Evolutionary conservation across 805 yeast genomes (phyloP).

Genomic region (Barnettozyma siamensis): DNA sequence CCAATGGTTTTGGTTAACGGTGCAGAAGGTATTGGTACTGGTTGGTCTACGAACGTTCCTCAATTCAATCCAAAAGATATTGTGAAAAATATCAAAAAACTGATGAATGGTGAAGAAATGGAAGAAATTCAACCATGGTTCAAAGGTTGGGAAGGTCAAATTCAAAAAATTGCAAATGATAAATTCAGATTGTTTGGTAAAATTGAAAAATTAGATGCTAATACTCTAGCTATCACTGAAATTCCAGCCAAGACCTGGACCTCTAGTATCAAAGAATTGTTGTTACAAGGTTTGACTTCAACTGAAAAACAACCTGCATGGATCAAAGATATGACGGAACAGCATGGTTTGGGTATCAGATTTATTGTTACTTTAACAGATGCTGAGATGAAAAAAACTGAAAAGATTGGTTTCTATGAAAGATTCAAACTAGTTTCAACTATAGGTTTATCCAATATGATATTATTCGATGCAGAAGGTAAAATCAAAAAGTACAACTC

Average conservation of each 20-base stretch:
- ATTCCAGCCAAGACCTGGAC: conserved; percentile 94
- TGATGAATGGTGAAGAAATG: conserved; percentile 69
- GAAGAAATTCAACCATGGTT: conserved; percentile 87
- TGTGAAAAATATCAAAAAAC: conserved; percentile 61
- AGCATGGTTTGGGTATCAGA: conserved; percentile 76
- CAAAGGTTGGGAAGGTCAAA: conserved; percentile 88
- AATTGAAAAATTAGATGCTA: conserved; percentile 75
- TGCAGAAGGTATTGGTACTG: conserved; percentile 97
- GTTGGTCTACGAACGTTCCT: conserved; percentile 95
- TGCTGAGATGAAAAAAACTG: conserved; percentile 80
- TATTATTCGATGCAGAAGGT: conserved; percentile 88
- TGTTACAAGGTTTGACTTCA: conserved; percentile 70
- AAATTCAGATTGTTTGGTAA: conserved; percentile 73
- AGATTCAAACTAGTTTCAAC: conserved; percentile 72
- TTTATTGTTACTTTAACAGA: conserved; percentile 69
- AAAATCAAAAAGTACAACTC: conserved; percentile 76
- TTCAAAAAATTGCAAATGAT: conserved; percentile 59
- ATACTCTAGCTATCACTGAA: conserved; percentile 83
- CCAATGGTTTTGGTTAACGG: conserved; percentile 97
- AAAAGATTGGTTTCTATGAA: conserved; percentile 71
- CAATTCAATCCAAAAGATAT: conserved; percentile 83
- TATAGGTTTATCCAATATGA: conserved; percentile 80
- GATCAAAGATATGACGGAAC: conserved; percentile 94
- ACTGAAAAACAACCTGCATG: conserved; percentile 70
- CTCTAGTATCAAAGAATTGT: conserved; percentile 76